Evolutionary conservation across 169 alveolate genomes (phyloP).

Genomic region (Plasmodium sp.): DNA sequence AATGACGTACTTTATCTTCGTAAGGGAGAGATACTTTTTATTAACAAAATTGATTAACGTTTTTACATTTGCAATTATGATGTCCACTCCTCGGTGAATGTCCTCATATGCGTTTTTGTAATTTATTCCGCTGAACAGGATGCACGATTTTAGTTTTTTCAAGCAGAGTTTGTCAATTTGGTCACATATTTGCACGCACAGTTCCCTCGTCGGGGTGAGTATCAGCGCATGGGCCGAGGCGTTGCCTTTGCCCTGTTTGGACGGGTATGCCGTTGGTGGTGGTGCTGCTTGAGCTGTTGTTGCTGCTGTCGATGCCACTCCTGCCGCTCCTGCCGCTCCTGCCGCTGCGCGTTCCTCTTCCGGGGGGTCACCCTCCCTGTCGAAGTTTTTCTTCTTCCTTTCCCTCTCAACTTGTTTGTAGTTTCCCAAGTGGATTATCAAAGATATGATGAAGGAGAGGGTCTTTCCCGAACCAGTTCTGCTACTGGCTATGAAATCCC

Average conservation of each 20-base stretch:
- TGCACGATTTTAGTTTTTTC: conserved; percentile 33
- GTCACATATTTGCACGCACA: conserved; percentile 89
- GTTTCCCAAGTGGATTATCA: conserved; percentile 90
- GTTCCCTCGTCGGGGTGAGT: conserved; percentile 92
- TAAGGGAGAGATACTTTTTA: conserved; percentile 36
- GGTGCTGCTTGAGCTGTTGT: background rate
- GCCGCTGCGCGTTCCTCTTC: background rate
- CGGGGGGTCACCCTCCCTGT: background rate
- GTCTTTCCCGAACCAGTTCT: conserved; percentile 98
- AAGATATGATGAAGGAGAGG: conserved; percentile 93
- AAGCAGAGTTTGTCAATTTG: conserved; percentile 71
- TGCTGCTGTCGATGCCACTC: background rate
- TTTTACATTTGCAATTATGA: conserved; percentile 52
- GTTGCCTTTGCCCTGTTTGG: background rate
- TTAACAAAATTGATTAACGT: conserved; percentile 67
- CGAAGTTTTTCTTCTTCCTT: conserved; percentile 35
- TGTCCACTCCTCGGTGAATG: conserved; percentile 48
- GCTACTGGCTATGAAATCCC: conserved; percentile 95
- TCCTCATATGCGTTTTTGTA: conserved; percentile 55
- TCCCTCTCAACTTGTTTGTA: conserved; percentile 77
- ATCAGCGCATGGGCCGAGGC: conserved; percentile 76
- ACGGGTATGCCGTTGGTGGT: background rate
- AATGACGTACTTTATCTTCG: conserved; percentile 34
- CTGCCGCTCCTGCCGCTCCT: background rate
- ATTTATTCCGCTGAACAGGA: conserved; percentile 48